These are phyloP conservation scores for Lactuca sativa DNA, from an alignment of 129 eudicot species.

Conservation along the genomic window DNA sequence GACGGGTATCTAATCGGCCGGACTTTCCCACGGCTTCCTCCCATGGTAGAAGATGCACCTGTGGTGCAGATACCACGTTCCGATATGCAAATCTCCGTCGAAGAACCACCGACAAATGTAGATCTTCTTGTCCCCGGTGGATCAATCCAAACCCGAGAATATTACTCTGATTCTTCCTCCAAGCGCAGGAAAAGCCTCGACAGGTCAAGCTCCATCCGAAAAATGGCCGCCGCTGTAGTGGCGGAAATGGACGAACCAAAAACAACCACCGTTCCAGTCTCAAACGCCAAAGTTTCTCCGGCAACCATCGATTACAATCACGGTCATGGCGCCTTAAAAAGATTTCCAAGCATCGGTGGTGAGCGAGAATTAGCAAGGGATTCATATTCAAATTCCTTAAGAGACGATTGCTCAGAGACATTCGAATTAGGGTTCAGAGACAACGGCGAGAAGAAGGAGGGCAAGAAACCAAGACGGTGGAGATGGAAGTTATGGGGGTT, in stretches of 20 bases:
- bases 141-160: conserved; percentile 76
- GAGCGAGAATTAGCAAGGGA: conserved; percentile 55
- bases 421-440: conserved; percentile 68
- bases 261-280: conserved; percentile 10
- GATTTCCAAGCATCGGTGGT: conserved; percentile 38
- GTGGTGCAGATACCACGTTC: conserved; percentile 41
- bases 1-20: conserved; percentile 76
- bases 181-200: conserved; percentile 87
- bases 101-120: conserved; percentile 24
- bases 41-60: conserved; percentile 82
- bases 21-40: conserved; percentile 69
- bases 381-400: conserved; percentile 62
- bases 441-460: conserved; percentile 55
- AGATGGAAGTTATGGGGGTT: conserved; percentile 90
- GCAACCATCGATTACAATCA: conserved; percentile 47
- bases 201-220: conserved; percentile 78
- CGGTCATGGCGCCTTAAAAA: conserved; percentile 37
- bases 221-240: conserved; percentile 88
- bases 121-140: conserved; percentile 74
- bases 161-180: conserved; percentile 84
- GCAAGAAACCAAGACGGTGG: conserved; percentile 68
- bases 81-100: conserved; percentile 74
- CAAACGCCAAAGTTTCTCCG: conserved; percentile 69
- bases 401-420: conserved; percentile 75
- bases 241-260: conserved; percentile 81